These are phyloP conservation scores for Oryza brachyantha DNA, from an alignment of 176 grass and related monocot genomes.

Conservation along the genomic window DNA sequence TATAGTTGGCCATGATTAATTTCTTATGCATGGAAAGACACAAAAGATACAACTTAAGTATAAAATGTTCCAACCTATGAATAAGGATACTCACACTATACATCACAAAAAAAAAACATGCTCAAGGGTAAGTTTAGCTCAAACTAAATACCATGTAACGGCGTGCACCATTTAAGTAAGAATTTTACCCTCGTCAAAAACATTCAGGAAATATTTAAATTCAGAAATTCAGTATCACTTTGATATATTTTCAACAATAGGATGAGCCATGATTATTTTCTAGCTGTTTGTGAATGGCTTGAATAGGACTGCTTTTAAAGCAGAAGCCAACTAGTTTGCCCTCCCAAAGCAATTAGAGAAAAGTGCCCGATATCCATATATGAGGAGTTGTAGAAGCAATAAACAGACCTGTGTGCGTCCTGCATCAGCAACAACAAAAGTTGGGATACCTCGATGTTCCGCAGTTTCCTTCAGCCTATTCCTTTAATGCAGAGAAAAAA, in stretches of 20 bases:
- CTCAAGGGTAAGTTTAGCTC: background rate
- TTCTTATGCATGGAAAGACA: background rate
- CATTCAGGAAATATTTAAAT: background rate
- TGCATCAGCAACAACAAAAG: conserved; percentile 91
- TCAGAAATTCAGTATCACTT: conserved; percentile 15
- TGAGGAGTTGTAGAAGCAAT: background rate
- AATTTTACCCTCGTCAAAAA: background rate
- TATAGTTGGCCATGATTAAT: background rate
- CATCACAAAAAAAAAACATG: background rate
- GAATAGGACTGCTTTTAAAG: background rate
- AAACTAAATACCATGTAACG: background rate
- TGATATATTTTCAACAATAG: background rate
- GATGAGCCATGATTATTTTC: background rate
- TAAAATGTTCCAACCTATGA: background rate
- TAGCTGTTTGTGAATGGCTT: background rate
- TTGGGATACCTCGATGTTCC: conserved; percentile 72
- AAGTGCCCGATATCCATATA: background rate
- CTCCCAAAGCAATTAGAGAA: background rate
- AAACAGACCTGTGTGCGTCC: conserved; percentile 79
- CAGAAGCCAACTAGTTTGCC: too few relatives aligned
- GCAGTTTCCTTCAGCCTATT: conserved; percentile 84
- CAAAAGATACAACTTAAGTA: background rate
- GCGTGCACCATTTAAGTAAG: background rate
- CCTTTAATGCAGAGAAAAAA: conserved; percentile 36
- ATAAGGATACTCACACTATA: background rate